Evolutionary conservation across 371 early-diverging fungal species (phyloP).

Genomic region (Entomophthora muscae): DNA sequence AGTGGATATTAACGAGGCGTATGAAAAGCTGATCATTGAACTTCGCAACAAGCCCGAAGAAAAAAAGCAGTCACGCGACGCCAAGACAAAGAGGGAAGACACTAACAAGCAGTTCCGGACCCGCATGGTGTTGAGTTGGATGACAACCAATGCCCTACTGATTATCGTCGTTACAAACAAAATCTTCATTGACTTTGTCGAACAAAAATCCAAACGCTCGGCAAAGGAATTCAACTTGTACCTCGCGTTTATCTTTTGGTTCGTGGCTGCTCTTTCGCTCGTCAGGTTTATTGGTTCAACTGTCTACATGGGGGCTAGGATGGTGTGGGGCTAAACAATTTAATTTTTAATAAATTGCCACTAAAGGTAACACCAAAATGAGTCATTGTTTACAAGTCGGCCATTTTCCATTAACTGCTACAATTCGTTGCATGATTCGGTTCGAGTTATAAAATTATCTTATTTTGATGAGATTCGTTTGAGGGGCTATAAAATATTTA

Average conservation of each 20-base stretch:
- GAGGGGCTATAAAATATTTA: too few relatives aligned
- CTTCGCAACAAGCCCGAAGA: slow-evolving; percentile 19
- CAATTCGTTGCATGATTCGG: too few relatives aligned
- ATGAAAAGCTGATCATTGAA: slow-evolving; percentile 38
- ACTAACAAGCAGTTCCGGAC: slow-evolving; percentile 75
- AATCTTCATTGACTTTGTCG: slow-evolving; percentile 7
- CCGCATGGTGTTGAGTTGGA: slow-evolving; percentile 58
- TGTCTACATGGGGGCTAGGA: slow-evolving; percentile 35
- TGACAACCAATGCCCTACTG: slow-evolving; percentile 55
- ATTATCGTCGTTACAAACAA: slow-evolving; percentile 32
- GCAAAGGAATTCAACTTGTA: slow-evolving; percentile 13
- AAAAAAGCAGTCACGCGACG: slow-evolving; percentile 37
- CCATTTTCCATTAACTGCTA: too few relatives aligned
- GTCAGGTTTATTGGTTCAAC: slow-evolving; percentile 56
- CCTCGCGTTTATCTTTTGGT: slow-evolving; percentile 56
- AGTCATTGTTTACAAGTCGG: too few relatives aligned
- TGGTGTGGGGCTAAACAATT: slow-evolving; percentile 19
- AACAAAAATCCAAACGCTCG: slow-evolving; percentile 7
- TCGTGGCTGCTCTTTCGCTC: slow-evolving; percentile 50
- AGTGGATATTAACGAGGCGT: slow-evolving; percentile 31
- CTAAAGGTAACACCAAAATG: too few relatives aligned
- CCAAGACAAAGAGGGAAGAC: slow-evolving; percentile 68
- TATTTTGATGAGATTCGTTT: too few relatives aligned
- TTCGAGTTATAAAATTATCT: too few relatives aligned
- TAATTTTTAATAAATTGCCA: too few relatives aligned